These are phyloP conservation scores for Rhizophora apiculata DNA, from an alignment of 345 rosid species.

Conservation along the genomic window DNA sequence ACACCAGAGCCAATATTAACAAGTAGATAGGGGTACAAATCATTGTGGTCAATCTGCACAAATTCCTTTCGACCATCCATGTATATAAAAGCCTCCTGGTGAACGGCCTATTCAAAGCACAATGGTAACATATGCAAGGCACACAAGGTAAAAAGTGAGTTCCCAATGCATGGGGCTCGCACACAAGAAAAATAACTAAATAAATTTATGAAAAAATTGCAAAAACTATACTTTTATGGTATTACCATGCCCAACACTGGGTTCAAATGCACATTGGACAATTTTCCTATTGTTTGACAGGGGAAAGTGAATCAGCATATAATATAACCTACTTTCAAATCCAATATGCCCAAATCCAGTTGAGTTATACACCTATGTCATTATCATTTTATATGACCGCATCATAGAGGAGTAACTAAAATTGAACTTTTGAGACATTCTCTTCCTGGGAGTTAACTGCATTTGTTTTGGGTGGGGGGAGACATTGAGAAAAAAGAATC, in stretches of 20 bases:
- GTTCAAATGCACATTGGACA: background rate
- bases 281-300: slow-evolving; percentile 6
- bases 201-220: background rate
- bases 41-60: slow-evolving; percentile 65
- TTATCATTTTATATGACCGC: background rate
- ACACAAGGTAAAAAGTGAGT: background rate
- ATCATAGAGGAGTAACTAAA: background rate
- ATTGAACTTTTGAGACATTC: background rate
- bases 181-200: too few relatives aligned
- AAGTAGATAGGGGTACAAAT: slow-evolving; percentile 82
- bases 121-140: slow-evolving; percentile 19
- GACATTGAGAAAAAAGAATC: background rate
- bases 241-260: background rate
- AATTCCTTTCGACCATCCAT: slow-evolving; percentile 63
- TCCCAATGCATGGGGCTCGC: too few relatives aligned
- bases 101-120: slow-evolving; percentile 53
- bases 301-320: background rate
- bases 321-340: background rate
- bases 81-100: slow-evolving; percentile 76
- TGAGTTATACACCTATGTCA: background rate
- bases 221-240: background rate
- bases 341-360: background rate
- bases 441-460: background rate
- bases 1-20: slow-evolving; percentile 94
- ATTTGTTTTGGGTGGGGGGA: too few relatives aligned